Conservation (phyloP, 192 early-diverging fungal genomes). For the Rhizophlyctis rosea region DNA sequence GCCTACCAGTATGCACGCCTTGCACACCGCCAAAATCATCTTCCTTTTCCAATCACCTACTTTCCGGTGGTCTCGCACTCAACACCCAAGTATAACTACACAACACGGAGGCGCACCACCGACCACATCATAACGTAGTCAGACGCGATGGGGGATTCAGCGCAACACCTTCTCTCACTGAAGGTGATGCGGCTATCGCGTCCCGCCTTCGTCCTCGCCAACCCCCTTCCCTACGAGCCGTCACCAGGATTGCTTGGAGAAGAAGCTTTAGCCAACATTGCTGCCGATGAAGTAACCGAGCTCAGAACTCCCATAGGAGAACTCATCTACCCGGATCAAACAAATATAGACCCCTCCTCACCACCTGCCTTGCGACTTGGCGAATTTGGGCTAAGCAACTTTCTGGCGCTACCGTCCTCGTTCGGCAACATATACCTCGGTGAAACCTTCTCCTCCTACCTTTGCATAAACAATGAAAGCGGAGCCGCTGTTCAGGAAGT, state of each 20-base stretch:
- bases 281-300: conserved; percentile 43
- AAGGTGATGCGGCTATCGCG: conserved; percentile 91
- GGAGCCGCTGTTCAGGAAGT: conserved; percentile 65
- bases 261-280: conserved; percentile 32
- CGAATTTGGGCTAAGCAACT: conserved; percentile 48
- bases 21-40: too few species aligned
- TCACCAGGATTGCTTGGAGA: conserved; percentile 18
- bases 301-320: conserved; percentile 15
- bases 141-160: too few species aligned
- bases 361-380: conserved; percentile 34
- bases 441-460: conserved; percentile 82
- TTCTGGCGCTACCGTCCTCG: conserved; percentile 74
- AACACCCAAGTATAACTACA: too few species aligned
- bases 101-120: too few species aligned
- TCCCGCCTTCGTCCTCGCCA: conserved; percentile 58
- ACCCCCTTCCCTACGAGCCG: conserved; percentile 36
- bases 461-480: conserved; percentile 88
- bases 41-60: too few species aligned
- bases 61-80: too few species aligned
- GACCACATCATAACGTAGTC: too few species aligned
- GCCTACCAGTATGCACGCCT: too few species aligned
- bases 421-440: conserved; percentile 95
- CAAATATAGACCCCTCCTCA: conserved; percentile 14
- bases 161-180: conserved; percentile 79
- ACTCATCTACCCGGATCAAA: conserved; percentile 21